Evolutionary conservation across 2,329 filamentous ascomycete genomes (phyloP).

Genomic region (Ophiosphaerella narmari): DNA sequence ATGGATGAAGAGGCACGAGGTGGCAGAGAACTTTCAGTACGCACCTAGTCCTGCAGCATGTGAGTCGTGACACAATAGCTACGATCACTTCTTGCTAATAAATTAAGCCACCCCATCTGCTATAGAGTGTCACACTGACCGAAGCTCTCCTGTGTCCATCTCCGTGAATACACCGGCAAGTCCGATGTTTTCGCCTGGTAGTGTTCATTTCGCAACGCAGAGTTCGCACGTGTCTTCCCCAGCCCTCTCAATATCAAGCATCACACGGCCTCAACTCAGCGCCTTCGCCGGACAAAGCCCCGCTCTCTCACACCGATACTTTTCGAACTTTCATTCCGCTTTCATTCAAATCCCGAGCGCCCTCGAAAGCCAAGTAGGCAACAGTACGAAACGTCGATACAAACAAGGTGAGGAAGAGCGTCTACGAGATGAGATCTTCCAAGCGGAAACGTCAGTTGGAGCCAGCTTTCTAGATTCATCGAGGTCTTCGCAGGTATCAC

Average conservation of each 20-base stretch:
- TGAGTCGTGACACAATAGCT: constrained; percentile 9
- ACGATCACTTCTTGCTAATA: constrained; percentile 5
- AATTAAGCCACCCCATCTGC: constrained; percentile 21
- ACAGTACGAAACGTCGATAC: too few species aligned
- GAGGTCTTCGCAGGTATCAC: too few species aligned
- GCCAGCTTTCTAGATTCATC: too few species aligned
- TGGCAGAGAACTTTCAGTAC: constrained; percentile 18
- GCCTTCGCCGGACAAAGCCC: constrained; percentile 21
- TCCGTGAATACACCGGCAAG: constrained; percentile 9
- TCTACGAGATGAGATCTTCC: too few species aligned
- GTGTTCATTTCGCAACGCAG: constrained; percentile 1
- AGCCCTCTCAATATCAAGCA: constrained; percentile 20
- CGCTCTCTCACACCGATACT: constrained; percentile 12
- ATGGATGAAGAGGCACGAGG: constrained; percentile 25
- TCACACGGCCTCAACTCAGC: constrained; percentile 16
- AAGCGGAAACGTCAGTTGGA: too few species aligned
- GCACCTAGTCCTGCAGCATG: constrained; percentile 20
- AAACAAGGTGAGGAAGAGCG: too few species aligned
- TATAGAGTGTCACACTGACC: constrained; percentile 17
- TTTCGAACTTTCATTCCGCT: constrained; percentile 3
- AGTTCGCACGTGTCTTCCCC: constrained; percentile 16
- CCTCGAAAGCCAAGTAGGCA: too few species aligned
- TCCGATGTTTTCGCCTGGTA: constrained; percentile 4
- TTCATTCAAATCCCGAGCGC: too few species aligned
- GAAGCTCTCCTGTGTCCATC: constrained; percentile 8